Conservation (phyloP, 352 stramenopile genomes). For the Globisporangium solare region DNA sequence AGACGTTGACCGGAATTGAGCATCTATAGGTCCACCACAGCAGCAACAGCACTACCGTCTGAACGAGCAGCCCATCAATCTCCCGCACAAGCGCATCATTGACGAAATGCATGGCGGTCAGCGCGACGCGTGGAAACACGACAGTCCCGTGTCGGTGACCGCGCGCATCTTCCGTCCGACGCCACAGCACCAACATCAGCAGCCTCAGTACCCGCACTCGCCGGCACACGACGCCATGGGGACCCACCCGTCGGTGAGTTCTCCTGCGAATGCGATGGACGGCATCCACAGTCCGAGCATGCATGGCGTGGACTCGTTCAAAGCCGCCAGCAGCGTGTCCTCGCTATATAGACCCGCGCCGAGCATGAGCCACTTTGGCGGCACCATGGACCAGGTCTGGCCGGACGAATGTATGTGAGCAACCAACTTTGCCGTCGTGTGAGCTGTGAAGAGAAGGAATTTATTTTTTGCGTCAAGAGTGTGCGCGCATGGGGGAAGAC, state of each 20-base stretch:
- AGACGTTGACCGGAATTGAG: not conserved
- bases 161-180: slow-evolving; percentile 49
- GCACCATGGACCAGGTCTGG: slow-evolving; percentile 54
- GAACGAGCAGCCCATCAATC: slow-evolving; percentile 31
- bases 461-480: too few relatives aligned
- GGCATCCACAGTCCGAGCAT: slow-evolving; percentile 7
- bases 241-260: slow-evolving; percentile 9
- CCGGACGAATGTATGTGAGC: slow-evolving; percentile 14
- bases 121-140: slow-evolving; percentile 55
- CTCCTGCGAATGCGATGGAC: not conserved
- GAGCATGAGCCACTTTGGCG: slow-evolving; percentile 37
- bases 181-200: slow-evolving; percentile 11
- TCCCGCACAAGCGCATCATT: slow-evolving; percentile 52
- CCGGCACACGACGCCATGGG: slow-evolving; percentile 23
- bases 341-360: slow-evolving; percentile 44
- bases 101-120: slow-evolving; percentile 48
- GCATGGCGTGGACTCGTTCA: slow-evolving; percentile 35
- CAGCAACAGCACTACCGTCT: slow-evolving; percentile 24
- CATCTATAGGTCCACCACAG: slow-evolving; percentile 20
- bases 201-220: slow-evolving; percentile 24
- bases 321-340: slow-evolving; percentile 17
- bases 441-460: not conserved
- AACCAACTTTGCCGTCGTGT: not conserved
- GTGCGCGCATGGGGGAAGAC: too few relatives aligned
- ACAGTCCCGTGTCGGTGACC: slow-evolving; percentile 58